These are phyloP conservation scores for Diaporthe sp. DNA, from an alignment of 2,329 filamentous ascomycete species.

Conservation along the genomic window DNA sequence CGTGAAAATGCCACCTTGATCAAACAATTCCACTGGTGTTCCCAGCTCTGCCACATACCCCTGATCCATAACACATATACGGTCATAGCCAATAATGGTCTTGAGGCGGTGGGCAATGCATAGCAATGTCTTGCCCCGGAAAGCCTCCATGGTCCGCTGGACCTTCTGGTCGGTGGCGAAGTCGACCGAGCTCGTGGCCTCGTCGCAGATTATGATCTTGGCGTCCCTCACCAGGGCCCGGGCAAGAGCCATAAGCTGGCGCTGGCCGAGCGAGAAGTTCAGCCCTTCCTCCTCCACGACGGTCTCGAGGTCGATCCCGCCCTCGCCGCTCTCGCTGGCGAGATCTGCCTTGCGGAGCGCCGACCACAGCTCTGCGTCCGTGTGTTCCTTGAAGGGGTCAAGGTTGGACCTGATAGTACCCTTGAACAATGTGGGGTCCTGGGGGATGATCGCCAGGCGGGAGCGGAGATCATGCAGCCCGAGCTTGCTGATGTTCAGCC, in stretches of 20 bases:
- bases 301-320: constrained; percentile 73
- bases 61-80: constrained; percentile 96
- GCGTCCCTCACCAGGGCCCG: constrained; percentile 89
- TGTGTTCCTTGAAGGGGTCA: constrained; percentile 84
- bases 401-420: constrained; percentile 85
- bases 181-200: constrained; percentile 93
- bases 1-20: constrained; percentile 81
- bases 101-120: constrained; percentile 94
- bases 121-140: constrained; percentile 89
- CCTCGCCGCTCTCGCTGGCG: constrained; percentile 57
- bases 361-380: constrained; percentile 82
- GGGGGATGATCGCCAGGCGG: constrained; percentile 75
- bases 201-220: constrained; percentile 96
- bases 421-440: constrained; percentile 76
- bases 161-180: constrained; percentile 98
- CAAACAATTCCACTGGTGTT: constrained; percentile 78
- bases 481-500: constrained; percentile 68
- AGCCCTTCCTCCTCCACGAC: constrained; percentile 93
- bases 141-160: constrained; percentile 89
- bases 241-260: constrained; percentile 94
- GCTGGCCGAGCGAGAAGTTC: constrained; percentile 95
- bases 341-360: constrained; percentile 84
- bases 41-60: constrained; percentile 90
- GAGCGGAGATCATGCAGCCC: constrained; percentile 73
- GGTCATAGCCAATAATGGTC: constrained; percentile 94